Conservation (phyloP, 1,284 basidiomycete genomes). For the Lignosus rhinocerotis region DNA sequence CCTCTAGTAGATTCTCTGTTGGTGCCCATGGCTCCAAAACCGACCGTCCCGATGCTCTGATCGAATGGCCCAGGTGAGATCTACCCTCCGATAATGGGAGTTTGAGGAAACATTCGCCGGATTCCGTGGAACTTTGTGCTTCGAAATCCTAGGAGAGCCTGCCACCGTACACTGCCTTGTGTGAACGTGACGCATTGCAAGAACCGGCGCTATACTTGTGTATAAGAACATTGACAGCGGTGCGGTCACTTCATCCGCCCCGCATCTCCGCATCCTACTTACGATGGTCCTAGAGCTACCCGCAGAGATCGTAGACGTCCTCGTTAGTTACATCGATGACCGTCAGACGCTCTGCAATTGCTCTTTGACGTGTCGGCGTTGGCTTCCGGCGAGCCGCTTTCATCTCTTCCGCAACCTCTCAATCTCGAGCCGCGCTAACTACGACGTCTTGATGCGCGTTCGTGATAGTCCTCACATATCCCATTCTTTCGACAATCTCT, state of each 20-base stretch:
- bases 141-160: slow-evolving; percentile 12
- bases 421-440: slow-evolving; percentile 9
- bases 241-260: not conserved
- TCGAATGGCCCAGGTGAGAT: not conserved
- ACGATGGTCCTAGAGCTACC: slow-evolving; percentile 7
- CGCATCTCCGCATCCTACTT: not conserved
- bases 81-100: not conserved
- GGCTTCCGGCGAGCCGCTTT: slow-evolving; percentile 17
- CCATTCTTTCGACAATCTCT: slow-evolving; percentile 9
- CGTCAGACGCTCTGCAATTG: slow-evolving; percentile 17
- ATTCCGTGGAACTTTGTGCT: not conserved
- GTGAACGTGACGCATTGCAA: slow-evolving; percentile 1
- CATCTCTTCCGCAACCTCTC: slow-evolving; percentile 15
- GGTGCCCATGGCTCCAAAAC: not conserved
- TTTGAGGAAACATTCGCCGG: not conserved
- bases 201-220: not conserved
- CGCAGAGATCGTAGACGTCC: slow-evolving; percentile 2
- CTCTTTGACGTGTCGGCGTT: slow-evolving; percentile 15
- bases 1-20: not conserved
- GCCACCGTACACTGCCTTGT: slow-evolving; percentile 6
- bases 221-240: slow-evolving; percentile 1
- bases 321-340: slow-evolving; percentile 14
- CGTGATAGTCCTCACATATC: slow-evolving; percentile 4
- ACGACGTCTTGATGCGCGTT: slow-evolving; percentile 13
- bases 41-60: not conserved